Evolutionary conservation across 2,329 filamentous ascomycete species (phyloP).

Genomic region (Podosphaera xanthii): DNA sequence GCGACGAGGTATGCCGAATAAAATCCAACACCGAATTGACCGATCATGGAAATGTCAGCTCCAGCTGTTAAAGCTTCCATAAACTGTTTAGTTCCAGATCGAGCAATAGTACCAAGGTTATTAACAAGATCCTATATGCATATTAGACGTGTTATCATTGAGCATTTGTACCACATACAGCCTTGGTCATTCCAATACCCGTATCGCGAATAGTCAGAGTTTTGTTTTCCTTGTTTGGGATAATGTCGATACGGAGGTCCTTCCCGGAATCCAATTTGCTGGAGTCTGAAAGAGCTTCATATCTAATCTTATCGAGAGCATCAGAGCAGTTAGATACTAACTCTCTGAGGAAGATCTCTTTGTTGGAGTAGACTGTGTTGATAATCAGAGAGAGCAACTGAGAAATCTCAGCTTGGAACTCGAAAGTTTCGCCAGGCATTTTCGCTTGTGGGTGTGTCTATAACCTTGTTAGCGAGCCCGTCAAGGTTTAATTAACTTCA

Average conservation of each 20-base stretch:
- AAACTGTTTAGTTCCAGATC: conserved; percentile 99
- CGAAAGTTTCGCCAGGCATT: conserved; percentile 86
- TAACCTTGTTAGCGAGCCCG: not conserved
- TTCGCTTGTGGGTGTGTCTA: conserved; percentile 21
- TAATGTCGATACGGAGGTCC: conserved; percentile 97
- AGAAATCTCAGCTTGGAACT: conserved; percentile 99
- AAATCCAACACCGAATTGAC: conserved; percentile 99
- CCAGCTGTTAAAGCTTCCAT: conserved; percentile 98
- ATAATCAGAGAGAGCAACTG: conserved; percentile 99
- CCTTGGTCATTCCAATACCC: conserved; percentile 99
- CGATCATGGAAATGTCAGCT: conserved; percentile 99
- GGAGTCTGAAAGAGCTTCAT: conserved; percentile 91
- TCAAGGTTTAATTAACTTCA: too few species aligned
- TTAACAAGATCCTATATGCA: conserved; percentile 73
- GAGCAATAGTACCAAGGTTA: conserved; percentile 98
- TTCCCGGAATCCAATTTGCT: conserved; percentile 94
- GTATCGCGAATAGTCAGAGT: conserved; percentile 92
- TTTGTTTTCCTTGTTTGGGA: conserved; percentile 92
- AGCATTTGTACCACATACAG: conserved; percentile 39
- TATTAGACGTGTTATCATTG: conserved; percentile 17
- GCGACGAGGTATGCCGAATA: conserved; percentile 99
- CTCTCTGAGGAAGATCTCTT: conserved; percentile 99
- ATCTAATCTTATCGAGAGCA: conserved; percentile 99
- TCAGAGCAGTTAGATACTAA: conserved; percentile 96
- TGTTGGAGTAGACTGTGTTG: conserved; percentile 99